Conservation (phyloP, 208 protist species). For the Crithidia acanthocephali region DNA sequence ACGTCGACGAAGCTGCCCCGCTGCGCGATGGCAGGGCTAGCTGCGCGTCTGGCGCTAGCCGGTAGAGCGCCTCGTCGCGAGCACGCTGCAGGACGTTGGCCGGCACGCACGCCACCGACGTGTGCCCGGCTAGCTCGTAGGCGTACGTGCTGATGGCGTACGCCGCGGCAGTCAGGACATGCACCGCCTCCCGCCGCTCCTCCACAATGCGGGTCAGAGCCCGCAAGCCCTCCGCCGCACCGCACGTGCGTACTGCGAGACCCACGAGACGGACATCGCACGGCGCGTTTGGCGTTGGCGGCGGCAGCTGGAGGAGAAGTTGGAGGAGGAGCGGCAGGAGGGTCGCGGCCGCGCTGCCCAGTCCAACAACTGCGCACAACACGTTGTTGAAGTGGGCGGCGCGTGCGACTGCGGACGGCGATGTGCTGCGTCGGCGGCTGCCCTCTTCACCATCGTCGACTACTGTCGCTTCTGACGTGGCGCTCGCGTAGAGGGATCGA, state of each 20-base stretch:
- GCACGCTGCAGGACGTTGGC: not conserved
- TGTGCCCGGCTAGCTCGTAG: conserved; percentile 59
- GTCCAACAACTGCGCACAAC: conserved; percentile 65
- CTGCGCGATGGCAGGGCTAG: not conserved
- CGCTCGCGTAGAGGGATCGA: not conserved
- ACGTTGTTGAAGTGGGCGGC: conserved; percentile 22
- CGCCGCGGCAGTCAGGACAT: conserved; percentile 25
- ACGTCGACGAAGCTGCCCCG: not conserved
- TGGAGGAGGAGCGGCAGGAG: conserved; percentile 46
- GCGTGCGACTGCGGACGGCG: not conserved
- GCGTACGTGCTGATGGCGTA: conserved; percentile 34
- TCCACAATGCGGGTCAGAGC: conserved; percentile 29
- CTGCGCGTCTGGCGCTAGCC: conserved; percentile 11
- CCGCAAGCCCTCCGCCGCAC: conserved; percentile 61
- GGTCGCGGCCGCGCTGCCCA: conserved; percentile 42
- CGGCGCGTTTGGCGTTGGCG: conserved; percentile 19
- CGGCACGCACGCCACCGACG: conserved; percentile 51
- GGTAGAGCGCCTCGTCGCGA: conserved; percentile 9
- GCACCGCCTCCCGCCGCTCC: conserved; percentile 9
- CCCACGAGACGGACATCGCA: conserved; percentile 48
- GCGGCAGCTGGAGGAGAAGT: conserved; percentile 42
- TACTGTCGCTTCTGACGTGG: no score
- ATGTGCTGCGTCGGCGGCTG: not conserved
- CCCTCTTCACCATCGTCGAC: not conserved
- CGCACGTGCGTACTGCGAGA: conserved; percentile 59